Percentiles rank a stretch among this genome's conserved stretches.
Evolutionary conservation across 1,284 basidiomycete genomes (phyloP).

Genomic region (Irpex rosettiformis): DNA sequence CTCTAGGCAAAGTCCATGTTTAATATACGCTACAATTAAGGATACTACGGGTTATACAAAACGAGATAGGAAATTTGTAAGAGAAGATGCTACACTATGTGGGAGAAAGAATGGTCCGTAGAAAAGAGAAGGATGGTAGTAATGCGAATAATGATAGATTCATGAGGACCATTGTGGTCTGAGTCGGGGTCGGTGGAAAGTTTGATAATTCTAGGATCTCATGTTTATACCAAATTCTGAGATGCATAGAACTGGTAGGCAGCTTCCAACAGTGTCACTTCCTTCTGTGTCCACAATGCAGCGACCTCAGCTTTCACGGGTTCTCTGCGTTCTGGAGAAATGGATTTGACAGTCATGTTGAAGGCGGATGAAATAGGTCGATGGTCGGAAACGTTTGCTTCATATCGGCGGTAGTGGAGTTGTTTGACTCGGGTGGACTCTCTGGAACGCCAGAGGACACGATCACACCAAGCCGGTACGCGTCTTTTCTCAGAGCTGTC

Average conservation of each 20-base stretch:
- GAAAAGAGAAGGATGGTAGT: not conserved
- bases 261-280: conserved; percentile 47
- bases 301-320: conserved; percentile 52
- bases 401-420: conserved; percentile 75
- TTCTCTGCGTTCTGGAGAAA: conserved; percentile 56
- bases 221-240: conserved; percentile 25
- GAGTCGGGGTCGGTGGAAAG: not conserved
- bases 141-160: not conserved
- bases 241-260: conserved; percentile 52
- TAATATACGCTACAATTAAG: not conserved
- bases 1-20: not conserved
- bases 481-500: conserved; percentile 89
- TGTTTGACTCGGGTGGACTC: conserved; percentile 54
- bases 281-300: conserved; percentile 56
- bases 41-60: not conserved
- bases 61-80: not conserved
- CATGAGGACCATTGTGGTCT: not conserved
- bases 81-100: not conserved
- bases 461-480: conserved; percentile 95
- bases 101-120: not conserved
- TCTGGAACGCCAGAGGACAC: conserved; percentile 79
- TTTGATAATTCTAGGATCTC: not conserved
- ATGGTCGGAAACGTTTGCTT: conserved; percentile 84
- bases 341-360: conserved; percentile 66
- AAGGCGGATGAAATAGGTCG: conserved; percentile 84